Conservation (phyloP, 2,329 filamentous ascomycete species). For the Pseudogymnoascus sp. region DNA sequence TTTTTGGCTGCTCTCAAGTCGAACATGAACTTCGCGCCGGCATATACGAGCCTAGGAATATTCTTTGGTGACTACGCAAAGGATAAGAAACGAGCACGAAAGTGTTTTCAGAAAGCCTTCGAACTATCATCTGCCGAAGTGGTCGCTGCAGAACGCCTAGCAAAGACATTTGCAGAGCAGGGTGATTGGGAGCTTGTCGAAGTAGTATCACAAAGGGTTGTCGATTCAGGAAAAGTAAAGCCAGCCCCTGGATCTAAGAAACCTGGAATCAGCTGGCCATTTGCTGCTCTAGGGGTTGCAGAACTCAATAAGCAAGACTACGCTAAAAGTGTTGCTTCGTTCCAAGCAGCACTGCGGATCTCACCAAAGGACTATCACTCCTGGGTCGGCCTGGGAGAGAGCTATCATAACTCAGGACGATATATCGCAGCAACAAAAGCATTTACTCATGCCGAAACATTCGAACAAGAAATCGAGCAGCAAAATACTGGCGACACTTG, state of each 20-base stretch:
- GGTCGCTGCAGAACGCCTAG: constrained; percentile 77
- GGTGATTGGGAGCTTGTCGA: constrained; percentile 97
- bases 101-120: constrained; percentile 93
- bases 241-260: constrained; percentile 88
- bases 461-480: constrained; percentile 54
- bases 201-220: constrained; percentile 78
- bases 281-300: constrained; percentile 84
- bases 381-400: constrained; percentile 94
- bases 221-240: constrained; percentile 89
- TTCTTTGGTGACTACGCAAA: constrained; percentile 88
- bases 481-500: constrained; percentile 62
- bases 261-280: constrained; percentile 92
- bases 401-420: constrained; percentile 86
- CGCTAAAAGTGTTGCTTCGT: constrained; percentile 78
- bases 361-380: constrained; percentile 84
- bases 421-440: constrained; percentile 92
- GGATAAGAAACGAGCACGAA: constrained; percentile 77
- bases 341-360: constrained; percentile 80
- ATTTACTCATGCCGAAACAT: constrained; percentile 71
- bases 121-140: constrained; percentile 85
- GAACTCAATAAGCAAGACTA: constrained; percentile 94
- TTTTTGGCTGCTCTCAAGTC: constrained; percentile 80
- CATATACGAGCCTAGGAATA: constrained; percentile 82
- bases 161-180: constrained; percentile 76
- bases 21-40: constrained; percentile 78